A percentile compares a stretch with the other conserved stretches of the same genome.
Conservation (phyloP, 208 protist species). For the Vickermania ingenoplastis region DNA sequence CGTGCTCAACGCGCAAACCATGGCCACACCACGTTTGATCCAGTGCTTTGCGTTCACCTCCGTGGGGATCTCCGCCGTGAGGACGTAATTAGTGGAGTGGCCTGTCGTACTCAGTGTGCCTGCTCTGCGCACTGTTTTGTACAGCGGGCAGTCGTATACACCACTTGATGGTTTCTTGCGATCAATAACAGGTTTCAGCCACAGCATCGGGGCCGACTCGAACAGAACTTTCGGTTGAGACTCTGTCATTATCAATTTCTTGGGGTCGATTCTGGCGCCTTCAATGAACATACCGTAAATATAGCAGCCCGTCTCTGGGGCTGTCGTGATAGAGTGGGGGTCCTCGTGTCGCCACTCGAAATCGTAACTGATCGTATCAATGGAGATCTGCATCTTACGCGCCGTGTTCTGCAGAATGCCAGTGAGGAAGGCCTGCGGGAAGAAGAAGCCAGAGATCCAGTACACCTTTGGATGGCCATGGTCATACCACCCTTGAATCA, state of each 20-base stretch:
- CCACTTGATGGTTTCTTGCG: conserved; percentile 45
- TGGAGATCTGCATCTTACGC: conserved; percentile 86
- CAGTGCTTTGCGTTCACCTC: conserved; percentile 86
- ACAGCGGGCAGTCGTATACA: conserved; percentile 83
- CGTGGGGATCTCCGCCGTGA: conserved; percentile 91
- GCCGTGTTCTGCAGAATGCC: conserved; percentile 94
- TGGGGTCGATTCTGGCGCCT: conserved; percentile 76
- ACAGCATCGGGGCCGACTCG: conserved; percentile 88
- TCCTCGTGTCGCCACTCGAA: conserved; percentile 72
- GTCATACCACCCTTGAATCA: conserved; percentile 93
- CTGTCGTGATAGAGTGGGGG: conserved; percentile 27
- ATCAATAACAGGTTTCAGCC: conserved; percentile 84
- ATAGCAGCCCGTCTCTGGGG: conserved; percentile 85
- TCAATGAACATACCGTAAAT: conserved; percentile 95
- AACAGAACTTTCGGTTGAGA: conserved; percentile 92
- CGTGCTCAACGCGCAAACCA: conserved; percentile 71
- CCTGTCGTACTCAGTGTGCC: conserved; percentile 96
- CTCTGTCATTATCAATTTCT: conserved; percentile 66
- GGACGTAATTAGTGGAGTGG: conserved; percentile 97
- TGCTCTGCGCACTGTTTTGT: conserved; percentile 94
- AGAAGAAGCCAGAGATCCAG: conserved; percentile 97
- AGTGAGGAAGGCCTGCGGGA: conserved; percentile 94
- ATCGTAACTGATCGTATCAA: conserved; percentile 92
- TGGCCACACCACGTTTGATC: conserved; percentile 92
- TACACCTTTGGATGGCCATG: conserved; percentile 88